Evolutionary conservation across 2,329 filamentous ascomycete genomes (phyloP).

Genomic region (Penicillium sp.): DNA sequence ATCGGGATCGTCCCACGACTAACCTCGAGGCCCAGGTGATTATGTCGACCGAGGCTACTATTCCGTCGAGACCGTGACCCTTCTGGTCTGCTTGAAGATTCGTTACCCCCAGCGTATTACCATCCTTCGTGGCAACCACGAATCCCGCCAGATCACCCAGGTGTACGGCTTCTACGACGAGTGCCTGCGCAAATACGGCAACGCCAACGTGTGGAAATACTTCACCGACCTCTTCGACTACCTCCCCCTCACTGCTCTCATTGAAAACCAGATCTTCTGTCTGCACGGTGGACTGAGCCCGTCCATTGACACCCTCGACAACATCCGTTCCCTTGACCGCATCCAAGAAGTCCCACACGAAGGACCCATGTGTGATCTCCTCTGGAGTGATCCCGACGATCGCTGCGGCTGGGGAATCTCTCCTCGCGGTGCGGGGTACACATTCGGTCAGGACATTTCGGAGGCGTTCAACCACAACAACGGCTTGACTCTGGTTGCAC

Average conservation of each 20-base stretch:
- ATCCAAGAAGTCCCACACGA: conserved; percentile 99
- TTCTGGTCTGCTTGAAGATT: conserved; percentile 95
- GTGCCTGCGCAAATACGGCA: conserved; percentile 97
- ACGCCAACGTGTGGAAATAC: conserved; percentile 98
- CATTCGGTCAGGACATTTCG: conserved; percentile 94
- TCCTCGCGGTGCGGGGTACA: conserved; percentile 90
- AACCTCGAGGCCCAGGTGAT: conserved; percentile 62
- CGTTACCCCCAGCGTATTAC: conserved; percentile 97
- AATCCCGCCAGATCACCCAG: conserved; percentile 97
- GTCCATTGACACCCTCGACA: conserved; percentile 92
- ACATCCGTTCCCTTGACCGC: conserved; percentile 90
- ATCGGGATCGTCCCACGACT: conserved; percentile 2
- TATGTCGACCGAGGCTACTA: conserved; percentile 99
- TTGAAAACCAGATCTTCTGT: conserved; percentile 99
- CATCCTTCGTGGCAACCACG: conserved; percentile 97
- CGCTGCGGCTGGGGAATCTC: conserved; percentile 95
- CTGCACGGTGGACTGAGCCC: conserved; percentile 94
- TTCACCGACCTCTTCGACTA: conserved; percentile 99
- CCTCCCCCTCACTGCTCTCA: conserved; percentile 91
- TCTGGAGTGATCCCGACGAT: conserved; percentile 98
- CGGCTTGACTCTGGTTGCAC: conserved; percentile 87
- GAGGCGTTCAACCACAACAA: conserved; percentile 99
- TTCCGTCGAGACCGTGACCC: conserved; percentile 95
- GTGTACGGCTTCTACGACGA: conserved; percentile 99
- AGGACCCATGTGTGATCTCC: conserved; percentile 94